Percentiles rank a stretch among this genome's conserved stretches.
Evolutionary conservation across 345 rosid species (phyloP).

Genomic region (Ceriops decandra): DNA sequence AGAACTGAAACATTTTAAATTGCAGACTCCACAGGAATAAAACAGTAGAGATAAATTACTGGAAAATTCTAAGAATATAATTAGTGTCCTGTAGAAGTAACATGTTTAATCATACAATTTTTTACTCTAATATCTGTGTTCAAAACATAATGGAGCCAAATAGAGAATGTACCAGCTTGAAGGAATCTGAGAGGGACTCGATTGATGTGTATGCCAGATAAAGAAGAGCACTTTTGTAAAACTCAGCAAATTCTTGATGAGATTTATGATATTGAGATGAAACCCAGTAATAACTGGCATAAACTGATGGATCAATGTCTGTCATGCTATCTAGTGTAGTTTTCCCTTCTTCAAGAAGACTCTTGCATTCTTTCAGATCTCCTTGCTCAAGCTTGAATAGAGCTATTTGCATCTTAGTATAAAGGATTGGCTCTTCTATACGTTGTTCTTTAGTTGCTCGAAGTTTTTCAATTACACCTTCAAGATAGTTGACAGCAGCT

Average conservation of each 20-base stretch:
- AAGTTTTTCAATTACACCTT: constrained; percentile 84
- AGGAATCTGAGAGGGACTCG: constrained; percentile 88
- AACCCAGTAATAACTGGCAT: constrained; percentile 89
- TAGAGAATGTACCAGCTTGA: constrained; percentile 67
- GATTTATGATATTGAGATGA: constrained; percentile 83
- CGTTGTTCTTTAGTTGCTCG: constrained; percentile 70
- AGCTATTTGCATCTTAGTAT: constrained; percentile 85
- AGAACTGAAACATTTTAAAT: not conserved
- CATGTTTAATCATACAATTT: too few species aligned
- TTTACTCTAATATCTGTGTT: too few species aligned
- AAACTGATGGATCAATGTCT: constrained; percentile 95
- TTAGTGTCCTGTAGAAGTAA: too few species aligned
- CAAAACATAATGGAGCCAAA: not conserved
- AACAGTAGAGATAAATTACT: not conserved
- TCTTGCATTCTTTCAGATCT: constrained; percentile 84
- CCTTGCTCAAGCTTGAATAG: constrained; percentile 84
- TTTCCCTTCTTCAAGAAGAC: constrained; percentile 86
- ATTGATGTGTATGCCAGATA: constrained; percentile 93
- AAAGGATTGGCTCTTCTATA: constrained; percentile 80
- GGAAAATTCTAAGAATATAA: too few species aligned
- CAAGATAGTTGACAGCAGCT: constrained; percentile 82
- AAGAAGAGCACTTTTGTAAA: constrained; percentile 87
- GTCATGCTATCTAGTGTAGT: constrained; percentile 87
- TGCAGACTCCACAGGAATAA: not conserved
- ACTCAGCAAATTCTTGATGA: constrained; percentile 86